Evolutionary conservation across 768 basidiomycete species (phyloP), one percentile per base, ranked within the genome.

Genomic region (Termitomyces sp.): DNA sequence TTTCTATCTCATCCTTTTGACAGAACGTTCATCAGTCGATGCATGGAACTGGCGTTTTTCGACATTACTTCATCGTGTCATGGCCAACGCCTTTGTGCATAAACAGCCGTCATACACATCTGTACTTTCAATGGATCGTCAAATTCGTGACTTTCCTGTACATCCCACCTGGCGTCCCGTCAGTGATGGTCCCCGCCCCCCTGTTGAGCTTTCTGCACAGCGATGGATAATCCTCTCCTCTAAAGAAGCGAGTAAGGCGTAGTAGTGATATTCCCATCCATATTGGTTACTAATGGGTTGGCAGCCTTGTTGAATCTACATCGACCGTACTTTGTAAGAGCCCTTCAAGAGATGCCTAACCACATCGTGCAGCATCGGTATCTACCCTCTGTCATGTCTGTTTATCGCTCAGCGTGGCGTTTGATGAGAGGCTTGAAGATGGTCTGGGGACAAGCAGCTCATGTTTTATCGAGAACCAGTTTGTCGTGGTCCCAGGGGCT

Each of bases 361-460:
- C 83, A 88, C 52, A 71, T 83, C 2, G 70, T 84, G 45, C 76
- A 75, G 53, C 86, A 89, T 61, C 77, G 73, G 60, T 89, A 83
- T 64, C 76, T 82, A 0, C 82, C 84, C 1, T 91, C 89, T 1
- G 84, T 89, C 5, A 77, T 86, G 66, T 84, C 89, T 0, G 80
- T 82, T 13, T 89, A 87, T 67, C 84, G 86, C 2, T 86, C 85
- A 2, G 83, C 86, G 4, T 89, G 85, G 82, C 73, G 87, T 15
- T 61, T 88, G 29, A 80, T 84, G 38, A 73, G 79, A 43, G 74
- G 74, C 0, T 69, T 86, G 49, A 69, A 70, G 16, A 65, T 74
- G n/a, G 68, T 75, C 1, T 80, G 77, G 68, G 64, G 65, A 15
- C 56, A 61, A 18, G 67, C 72, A 5, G 76, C 81, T 1, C 66